Percentiles rank a stretch among this genome's conserved stretches.
Evolutionary conservation across 345 rosid species (phyloP).

Genomic region (Kandelia obovata): DNA sequence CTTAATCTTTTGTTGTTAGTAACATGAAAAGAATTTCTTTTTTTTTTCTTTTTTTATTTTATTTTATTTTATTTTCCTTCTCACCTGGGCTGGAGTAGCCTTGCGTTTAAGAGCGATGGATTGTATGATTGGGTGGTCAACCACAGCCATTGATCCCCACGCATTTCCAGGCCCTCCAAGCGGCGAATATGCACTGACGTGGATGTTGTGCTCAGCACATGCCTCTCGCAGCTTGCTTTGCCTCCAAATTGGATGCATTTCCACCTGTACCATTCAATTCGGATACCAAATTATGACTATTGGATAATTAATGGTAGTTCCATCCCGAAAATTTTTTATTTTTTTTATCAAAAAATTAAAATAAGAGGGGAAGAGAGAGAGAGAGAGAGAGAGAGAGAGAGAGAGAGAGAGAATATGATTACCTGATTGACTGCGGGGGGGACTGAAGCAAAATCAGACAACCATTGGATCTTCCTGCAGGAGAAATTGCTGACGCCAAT

Average conservation of each 20-base stretch:
- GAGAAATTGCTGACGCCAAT: slow-evolving; percentile 97
- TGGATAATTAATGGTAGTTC: no score
- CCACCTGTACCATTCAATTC: slow-evolving; percentile 48
- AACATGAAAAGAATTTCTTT: no score
- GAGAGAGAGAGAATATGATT: not conserved
- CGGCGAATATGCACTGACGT: slow-evolving; percentile 83
- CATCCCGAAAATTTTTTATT: no score
- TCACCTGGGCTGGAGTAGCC: slow-evolving; percentile 75
- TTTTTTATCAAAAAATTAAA: no score
- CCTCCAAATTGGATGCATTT: slow-evolving; percentile 96
- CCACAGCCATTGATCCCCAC: slow-evolving; percentile 80
- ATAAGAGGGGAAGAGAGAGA: no score
- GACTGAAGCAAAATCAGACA: slow-evolving; percentile 59
- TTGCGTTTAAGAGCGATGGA: slow-evolving; percentile 65
- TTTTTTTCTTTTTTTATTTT: no score
- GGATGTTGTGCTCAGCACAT: slow-evolving; percentile 59
- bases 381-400: rapidly evolving
- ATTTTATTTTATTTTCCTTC: no score
- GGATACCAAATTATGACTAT: not conserved
- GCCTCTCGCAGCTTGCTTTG: slow-evolving; percentile 60
- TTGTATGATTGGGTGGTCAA: slow-evolving; percentile 50
- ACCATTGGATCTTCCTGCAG: slow-evolving; percentile 42
- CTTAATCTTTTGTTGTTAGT: no score
- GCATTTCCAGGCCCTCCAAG: slow-evolving; percentile 75
- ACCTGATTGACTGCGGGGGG: slow-evolving; percentile 79